Conservation (phyloP, 2,329 filamentous ascomycete genomes). For the Ambrosiella xylebori region DNA sequence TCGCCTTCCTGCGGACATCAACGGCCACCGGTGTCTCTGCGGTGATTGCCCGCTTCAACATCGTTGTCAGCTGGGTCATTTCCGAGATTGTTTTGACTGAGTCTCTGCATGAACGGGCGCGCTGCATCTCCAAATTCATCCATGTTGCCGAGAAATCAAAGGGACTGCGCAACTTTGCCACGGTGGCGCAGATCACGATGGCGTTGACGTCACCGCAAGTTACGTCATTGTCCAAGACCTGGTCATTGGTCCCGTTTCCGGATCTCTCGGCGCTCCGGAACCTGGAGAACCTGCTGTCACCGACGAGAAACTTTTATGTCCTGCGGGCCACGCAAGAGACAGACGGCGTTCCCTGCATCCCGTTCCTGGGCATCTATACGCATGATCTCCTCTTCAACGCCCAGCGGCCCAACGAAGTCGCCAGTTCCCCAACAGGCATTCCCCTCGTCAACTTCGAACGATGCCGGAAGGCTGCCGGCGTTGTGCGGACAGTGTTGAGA, state of each 20-base stretch:
- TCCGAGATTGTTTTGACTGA: conserved; percentile 65
- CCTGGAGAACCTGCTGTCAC: conserved; percentile 57
- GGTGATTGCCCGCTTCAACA: conserved; percentile 71
- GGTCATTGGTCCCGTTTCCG: conserved; percentile 47
- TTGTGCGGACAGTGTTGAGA: conserved; percentile 63
- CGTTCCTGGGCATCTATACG: conserved; percentile 70
- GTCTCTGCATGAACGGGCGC: conserved; percentile 51
- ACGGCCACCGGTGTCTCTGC: conserved; percentile 64
- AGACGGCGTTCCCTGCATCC: conserved; percentile 51
- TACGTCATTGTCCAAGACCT: conserved; percentile 49
- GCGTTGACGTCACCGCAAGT: conserved; percentile 61
- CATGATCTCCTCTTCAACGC: conserved; percentile 71
- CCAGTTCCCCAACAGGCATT: conserved; percentile 45
- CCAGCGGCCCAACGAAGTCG: conserved; percentile 59
- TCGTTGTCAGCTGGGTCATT: conserved; percentile 74
- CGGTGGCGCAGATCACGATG: conserved; percentile 64
- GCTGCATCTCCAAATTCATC: conserved; percentile 64
- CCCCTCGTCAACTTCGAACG: conserved; percentile 71
- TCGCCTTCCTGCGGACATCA: conserved; percentile 57
- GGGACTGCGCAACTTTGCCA: conserved; percentile 65
- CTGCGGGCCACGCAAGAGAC: conserved; percentile 65
- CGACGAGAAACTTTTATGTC: conserved; percentile 60
- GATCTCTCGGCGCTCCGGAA: conserved; percentile 51
- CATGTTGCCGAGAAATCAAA: conserved; percentile 65
- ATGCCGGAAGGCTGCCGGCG: conserved; percentile 55